Conservation (phyloP, 495 filamentous ascomycete species). For the Aspergillus sparsus region DNA sequence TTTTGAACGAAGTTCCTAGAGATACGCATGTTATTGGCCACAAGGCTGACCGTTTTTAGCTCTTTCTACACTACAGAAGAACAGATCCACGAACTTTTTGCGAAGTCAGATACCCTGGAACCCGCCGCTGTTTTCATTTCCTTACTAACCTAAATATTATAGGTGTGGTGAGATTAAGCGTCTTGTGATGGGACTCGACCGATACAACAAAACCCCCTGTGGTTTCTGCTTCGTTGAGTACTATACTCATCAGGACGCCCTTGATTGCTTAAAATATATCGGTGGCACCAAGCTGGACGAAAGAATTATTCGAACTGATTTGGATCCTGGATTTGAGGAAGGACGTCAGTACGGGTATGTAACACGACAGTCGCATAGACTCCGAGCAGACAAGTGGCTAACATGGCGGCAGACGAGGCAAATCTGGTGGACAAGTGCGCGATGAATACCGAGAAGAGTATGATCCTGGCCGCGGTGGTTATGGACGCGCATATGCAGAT, state of each 20-base stretch:
- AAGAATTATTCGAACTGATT: constrained; percentile 92
- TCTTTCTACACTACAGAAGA: constrained; percentile 99
- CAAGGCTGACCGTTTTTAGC: constrained; percentile 51
- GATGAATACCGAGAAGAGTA: constrained; percentile 97
- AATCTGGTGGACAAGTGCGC: constrained; percentile 93
- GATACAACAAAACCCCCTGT: constrained; percentile 95
- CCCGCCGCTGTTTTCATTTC: constrained; percentile 2
- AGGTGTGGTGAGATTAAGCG: constrained; percentile 96
- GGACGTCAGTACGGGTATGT: constrained; percentile 88
- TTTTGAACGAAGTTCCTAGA: not conserved
- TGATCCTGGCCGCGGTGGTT: constrained; percentile 90
- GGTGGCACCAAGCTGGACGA: constrained; percentile 99
- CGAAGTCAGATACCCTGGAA: constrained; percentile 58
- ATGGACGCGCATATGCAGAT: constrained; percentile 65
- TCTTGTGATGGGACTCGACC: constrained; percentile 96
- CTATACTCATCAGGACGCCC: constrained; percentile 92
- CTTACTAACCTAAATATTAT: constrained; percentile 7
- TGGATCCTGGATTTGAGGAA: constrained; percentile 94
- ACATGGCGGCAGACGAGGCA: constrained; percentile 60
- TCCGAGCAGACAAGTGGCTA: constrained; percentile 29
- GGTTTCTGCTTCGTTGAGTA: constrained; percentile 99
- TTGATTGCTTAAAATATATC: constrained; percentile 98
- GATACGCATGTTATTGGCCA: no score
- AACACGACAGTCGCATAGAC: not conserved
- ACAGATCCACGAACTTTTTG: constrained; percentile 96